Conservation (phyloP, 164 flowering plant species). For the Buxus sempervirens region DNA sequence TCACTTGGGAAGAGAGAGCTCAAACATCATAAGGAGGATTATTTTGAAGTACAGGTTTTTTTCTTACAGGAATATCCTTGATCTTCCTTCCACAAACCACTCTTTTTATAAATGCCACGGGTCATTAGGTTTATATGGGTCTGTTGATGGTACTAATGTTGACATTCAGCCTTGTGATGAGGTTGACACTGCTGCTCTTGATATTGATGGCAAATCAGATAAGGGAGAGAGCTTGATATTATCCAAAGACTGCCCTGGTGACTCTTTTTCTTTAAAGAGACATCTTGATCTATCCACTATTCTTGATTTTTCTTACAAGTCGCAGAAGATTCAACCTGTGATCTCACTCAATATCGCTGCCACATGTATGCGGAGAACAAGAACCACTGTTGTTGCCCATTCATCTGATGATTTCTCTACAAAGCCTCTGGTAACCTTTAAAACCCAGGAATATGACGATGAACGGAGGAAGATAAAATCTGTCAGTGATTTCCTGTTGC, state of each 20-base stretch:
- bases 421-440: neutral
- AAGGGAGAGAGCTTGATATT: no score
- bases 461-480: neutral
- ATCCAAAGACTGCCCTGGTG: no score
- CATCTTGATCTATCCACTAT: neutral
- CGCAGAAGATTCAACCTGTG: slow-evolving; percentile 1
- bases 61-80: neutral
- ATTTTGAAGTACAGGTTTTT: neutral
- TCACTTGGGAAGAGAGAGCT: neutral
- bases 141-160: neutral
- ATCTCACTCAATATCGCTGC: neutral
- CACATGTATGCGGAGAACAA: neutral
- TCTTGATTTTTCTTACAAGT: neutral
- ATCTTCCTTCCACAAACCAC: neutral
- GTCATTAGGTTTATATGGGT: neutral
- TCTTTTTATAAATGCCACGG: neutral
- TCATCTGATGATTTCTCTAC: neutral
- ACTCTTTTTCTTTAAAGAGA: no score
- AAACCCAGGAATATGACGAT: neutral
- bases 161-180: neutral
- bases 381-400: no score
- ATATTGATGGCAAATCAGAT: no score
- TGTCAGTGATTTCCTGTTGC: slow-evolving; percentile 12
- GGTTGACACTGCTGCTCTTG: neutral
- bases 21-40: neutral